Percentiles rank a stretch among this genome's conserved stretches.
Conservation (phyloP, 2,329 filamentous ascomycete species). For the Diplodia sapinea region DNA sequence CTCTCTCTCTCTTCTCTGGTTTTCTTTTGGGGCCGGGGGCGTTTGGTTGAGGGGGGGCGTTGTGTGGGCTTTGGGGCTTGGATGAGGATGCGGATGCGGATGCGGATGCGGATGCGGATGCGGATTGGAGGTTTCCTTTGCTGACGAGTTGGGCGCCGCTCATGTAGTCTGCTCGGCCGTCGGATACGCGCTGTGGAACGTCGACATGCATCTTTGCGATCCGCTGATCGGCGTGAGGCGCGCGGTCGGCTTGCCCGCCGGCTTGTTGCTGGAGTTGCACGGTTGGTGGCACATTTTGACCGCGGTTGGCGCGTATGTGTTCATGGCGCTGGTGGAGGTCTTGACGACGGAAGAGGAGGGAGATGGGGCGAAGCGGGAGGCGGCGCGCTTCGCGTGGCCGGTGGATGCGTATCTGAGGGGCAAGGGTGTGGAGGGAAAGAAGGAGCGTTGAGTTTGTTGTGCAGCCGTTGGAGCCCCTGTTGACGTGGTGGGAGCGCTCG, state of each 20-base stretch:
- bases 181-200: slow-evolving; percentile 62
- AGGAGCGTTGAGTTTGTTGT: neutral
- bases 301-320: slow-evolving; percentile 58
- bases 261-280: slow-evolving; percentile 64
- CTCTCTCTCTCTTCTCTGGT: too few species aligned
- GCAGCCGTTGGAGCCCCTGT: too few species aligned
- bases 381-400: slow-evolving; percentile 11
- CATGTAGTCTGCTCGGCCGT: slow-evolving; percentile 51
- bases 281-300: slow-evolving; percentile 70
- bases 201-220: slow-evolving; percentile 61
- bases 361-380: neutral
- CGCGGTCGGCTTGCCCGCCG: slow-evolving; percentile 60
- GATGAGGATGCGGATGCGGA: too few species aligned
- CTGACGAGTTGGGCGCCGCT: neutral
- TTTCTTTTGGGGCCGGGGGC: too few species aligned
- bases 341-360: slow-evolving; percentile 32
- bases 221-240: slow-evolving; percentile 55
- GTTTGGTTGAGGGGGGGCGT: too few species aligned
- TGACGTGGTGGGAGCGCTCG: too few species aligned
- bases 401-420: neutral
- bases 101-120: too few species aligned
- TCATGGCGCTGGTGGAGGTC: slow-evolving; percentile 48
- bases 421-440: neutral
- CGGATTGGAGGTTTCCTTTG: too few species aligned
- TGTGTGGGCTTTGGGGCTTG: too few species aligned